phyloP scores from a whole-genome alignment of 2,329 filamentous ascomycete species.

The Fusarium graminum region DNA sequence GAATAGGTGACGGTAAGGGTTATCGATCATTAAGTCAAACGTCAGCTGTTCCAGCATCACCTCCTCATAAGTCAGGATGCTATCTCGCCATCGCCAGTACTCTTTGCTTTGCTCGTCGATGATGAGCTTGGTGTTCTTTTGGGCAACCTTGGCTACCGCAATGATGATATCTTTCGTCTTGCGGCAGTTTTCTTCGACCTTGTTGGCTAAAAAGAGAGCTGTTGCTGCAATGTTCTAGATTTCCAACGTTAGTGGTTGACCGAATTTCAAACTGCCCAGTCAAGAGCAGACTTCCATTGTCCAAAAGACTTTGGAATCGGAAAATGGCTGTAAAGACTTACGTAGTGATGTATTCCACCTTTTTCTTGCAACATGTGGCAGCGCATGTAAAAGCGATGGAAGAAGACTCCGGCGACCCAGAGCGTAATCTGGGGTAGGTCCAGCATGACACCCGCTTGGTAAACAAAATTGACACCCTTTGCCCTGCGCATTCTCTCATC shows the following conservation, averaged over 20 bases:
- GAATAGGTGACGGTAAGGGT: constrained; percentile 87
- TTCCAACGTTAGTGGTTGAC: constrained; percentile 27
- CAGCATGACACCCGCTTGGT: constrained; percentile 91
- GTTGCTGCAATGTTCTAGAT: constrained; percentile 85
- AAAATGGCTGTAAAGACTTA: constrained; percentile 59
- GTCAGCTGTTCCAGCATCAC: constrained; percentile 91
- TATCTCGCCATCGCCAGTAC: constrained; percentile 98
- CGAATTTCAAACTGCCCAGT: constrained; percentile 1
- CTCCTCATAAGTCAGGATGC: constrained; percentile 92
- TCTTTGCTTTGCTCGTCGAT: constrained; percentile 98
- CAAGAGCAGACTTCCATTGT: constrained; percentile 6
- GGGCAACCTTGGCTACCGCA: constrained; percentile 91
- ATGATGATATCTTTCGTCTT: constrained; percentile 97
- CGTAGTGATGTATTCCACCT: constrained; percentile 88
- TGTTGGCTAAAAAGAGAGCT: constrained; percentile 92
- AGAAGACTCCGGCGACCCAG: constrained; percentile 92
- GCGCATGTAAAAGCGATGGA: constrained; percentile 96
- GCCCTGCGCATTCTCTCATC: constrained; percentile 85
- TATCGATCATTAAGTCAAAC: constrained; percentile 92
- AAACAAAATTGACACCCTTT: constrained; percentile 97
- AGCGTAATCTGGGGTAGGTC: constrained; percentile 93
- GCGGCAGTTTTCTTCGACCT: constrained; percentile 95
- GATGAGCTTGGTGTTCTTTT: constrained; percentile 90
- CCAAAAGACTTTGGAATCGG: background rate
- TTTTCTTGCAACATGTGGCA: constrained; percentile 82